phyloP scores from a whole-genome alignment of 768 basidiomycete species.

The Hygrophoropsis aurantiaca region DNA sequence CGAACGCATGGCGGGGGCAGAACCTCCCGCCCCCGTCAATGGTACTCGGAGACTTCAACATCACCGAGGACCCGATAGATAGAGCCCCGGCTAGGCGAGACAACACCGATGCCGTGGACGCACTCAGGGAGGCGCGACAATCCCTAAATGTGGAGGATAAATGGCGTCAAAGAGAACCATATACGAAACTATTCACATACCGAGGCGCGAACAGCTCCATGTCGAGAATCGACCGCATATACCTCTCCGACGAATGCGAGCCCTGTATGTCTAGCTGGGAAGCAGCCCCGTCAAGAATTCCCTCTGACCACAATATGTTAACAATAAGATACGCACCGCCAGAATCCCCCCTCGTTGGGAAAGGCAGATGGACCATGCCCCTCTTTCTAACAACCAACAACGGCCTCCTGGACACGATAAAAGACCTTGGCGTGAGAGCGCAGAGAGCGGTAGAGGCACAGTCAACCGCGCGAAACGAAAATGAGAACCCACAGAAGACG shows the following conservation, averaged over 20 bases:
- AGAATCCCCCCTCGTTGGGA: not conserved
- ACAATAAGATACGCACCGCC: not conserved
- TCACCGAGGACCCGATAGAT: slow-evolving; percentile 39
- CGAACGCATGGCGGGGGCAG: not conserved
- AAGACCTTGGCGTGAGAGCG: not conserved
- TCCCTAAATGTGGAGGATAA: no score
- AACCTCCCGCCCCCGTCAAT: slow-evolving; percentile 37
- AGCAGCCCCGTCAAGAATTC: no score
- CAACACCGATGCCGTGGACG: not conserved
- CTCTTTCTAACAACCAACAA: slow-evolving; percentile 1
- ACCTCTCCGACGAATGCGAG: no score
- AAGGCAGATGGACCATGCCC: slow-evolving; percentile 10
- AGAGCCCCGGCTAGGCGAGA: slow-evolving; percentile 28
- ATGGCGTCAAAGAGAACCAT: no score
- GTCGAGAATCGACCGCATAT: not conserved
- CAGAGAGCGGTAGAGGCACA: not conserved
- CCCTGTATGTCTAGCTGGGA: no score
- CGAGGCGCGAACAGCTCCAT: not conserved
- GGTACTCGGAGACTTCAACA: slow-evolving; percentile 44
- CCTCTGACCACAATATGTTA: not conserved
- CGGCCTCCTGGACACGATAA: not conserved
- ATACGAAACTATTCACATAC: not conserved
- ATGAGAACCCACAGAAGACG: slow-evolving; percentile 5
- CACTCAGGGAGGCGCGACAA: slow-evolving; percentile 13
- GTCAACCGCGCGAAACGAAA: not conserved